These are phyloP conservation scores for Agrocybe chaxingu DNA, from an alignment of 768 basidiomycete species.

Conservation along the genomic window DNA sequence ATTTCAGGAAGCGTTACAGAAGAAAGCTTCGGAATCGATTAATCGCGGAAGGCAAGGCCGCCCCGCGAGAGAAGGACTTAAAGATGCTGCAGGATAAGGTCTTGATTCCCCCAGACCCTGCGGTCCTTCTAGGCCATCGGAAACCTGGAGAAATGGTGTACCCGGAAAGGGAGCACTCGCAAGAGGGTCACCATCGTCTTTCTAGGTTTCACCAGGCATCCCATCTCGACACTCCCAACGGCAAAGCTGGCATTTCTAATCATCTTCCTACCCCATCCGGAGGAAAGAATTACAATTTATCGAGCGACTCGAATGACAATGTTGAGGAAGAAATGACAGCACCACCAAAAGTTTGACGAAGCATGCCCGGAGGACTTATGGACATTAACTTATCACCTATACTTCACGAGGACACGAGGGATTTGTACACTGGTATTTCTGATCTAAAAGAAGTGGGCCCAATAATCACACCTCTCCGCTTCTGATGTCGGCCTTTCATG, in stretches of 20 bases:
- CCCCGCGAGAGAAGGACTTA: slow-evolving; percentile 34
- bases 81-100: slow-evolving; percentile 40
- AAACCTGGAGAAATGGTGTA: slow-evolving; percentile 34
- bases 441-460: too few relatives aligned
- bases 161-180: slow-evolving; percentile 22
- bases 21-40: slow-evolving; percentile 43
- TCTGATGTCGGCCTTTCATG: too few relatives aligned
- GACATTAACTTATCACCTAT: neutral
- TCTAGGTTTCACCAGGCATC: slow-evolving; percentile 19
- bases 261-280: neutral
- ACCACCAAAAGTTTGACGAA: slow-evolving; percentile 11
- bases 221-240: neutral
- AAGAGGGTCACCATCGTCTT: slow-evolving; percentile 11
- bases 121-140: slow-evolving; percentile 49
- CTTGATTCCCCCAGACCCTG: slow-evolving; percentile 67
- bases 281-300: neutral
- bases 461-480: too few relatives aligned
- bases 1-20: slow-evolving; percentile 51
- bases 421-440: too few relatives aligned
- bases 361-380: neutral
- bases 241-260: slow-evolving; percentile 1
- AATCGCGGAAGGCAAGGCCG: slow-evolving; percentile 40
- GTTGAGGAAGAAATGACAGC: slow-evolving; percentile 16
- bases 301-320: slow-evolving; percentile 6
- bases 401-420: too few relatives aligned